phyloP scores from a whole-genome alignment of 805 yeast genomes.

The Metschnikowia peoriensis region DNA sequence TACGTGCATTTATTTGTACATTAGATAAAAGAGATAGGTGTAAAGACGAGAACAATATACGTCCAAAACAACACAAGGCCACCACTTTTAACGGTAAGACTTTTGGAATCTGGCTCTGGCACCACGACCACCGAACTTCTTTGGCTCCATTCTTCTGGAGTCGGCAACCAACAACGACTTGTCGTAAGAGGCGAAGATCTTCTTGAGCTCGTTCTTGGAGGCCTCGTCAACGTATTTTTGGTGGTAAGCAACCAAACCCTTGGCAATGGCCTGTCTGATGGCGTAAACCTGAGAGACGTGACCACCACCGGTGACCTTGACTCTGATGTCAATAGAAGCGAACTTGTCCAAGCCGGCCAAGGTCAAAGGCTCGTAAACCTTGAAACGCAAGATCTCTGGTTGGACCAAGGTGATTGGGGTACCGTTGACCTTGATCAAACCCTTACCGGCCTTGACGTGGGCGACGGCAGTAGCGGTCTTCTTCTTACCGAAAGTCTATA shows the following conservation, averaged over 20 bases:
- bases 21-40: constrained; percentile 20
- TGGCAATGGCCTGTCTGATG: constrained; percentile 99
- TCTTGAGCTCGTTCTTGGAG: constrained; percentile 98
- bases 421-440: constrained; percentile 99
- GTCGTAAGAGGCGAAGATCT: constrained; percentile 96
- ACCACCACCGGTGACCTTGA: constrained; percentile 99
- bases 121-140: constrained; percentile 99
- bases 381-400: constrained; percentile 99
- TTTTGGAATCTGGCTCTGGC: constrained; percentile 99
- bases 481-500: constrained; percentile 98
- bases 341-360: constrained; percentile 98
- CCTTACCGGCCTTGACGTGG: constrained; percentile 98
- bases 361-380: constrained; percentile 99
- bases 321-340: constrained; percentile 97
- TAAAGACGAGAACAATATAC: constrained; percentile 11
- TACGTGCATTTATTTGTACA: constrained; percentile 21
- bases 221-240: constrained; percentile 99
- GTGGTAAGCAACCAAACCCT: constrained; percentile 99
- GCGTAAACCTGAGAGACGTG: constrained; percentile 99
- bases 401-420: constrained; percentile 98
- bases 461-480: constrained; percentile 99
- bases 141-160: constrained; percentile 99
- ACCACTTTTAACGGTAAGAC: constrained; percentile 88
- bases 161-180: constrained; percentile 99
- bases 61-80: constrained; percentile 6